These are phyloP conservation scores for Claviceps arundinis DNA, from an alignment of 2,329 filamentous ascomycete genomes.

Conservation along the genomic window DNA sequence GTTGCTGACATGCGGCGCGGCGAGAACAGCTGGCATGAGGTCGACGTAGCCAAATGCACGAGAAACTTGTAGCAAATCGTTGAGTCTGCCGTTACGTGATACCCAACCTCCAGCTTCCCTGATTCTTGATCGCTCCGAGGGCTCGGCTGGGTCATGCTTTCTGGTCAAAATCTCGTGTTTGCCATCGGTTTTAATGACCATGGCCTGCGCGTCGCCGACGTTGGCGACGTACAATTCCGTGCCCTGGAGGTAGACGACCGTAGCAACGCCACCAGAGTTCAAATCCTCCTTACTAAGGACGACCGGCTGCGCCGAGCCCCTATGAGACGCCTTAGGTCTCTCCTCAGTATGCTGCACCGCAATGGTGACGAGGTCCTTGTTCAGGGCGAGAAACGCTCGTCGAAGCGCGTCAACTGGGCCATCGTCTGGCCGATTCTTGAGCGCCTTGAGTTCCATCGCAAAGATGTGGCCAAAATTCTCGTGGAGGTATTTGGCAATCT, in stretches of 20 bases:
- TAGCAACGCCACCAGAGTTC: constrained; percentile 80
- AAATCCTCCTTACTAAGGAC: constrained; percentile 81
- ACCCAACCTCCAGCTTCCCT: constrained; percentile 92
- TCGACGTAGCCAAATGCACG: constrained; percentile 91
- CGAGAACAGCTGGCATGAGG: constrained; percentile 83
- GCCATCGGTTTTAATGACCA: constrained; percentile 83
- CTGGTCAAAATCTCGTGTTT: constrained; percentile 70
- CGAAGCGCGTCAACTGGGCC: constrained; percentile 72
- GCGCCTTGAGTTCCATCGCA: constrained; percentile 61
- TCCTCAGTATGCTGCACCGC: constrained; percentile 73
- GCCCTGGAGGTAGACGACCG: constrained; percentile 76
- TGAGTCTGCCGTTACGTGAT: constrained; percentile 83
- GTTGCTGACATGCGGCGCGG: constrained; percentile 71
- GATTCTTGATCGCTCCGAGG: constrained; percentile 72
- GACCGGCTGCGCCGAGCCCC: constrained; percentile 58
- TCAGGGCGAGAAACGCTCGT: constrained; percentile 74
- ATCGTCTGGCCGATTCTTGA: constrained; percentile 56
- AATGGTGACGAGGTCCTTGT: constrained; percentile 84
- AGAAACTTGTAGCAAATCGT: constrained; percentile 82
- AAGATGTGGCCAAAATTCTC: constrained; percentile 89
- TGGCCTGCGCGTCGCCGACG: constrained; percentile 89
- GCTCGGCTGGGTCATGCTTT: constrained; percentile 87
- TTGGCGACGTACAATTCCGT: constrained; percentile 92
- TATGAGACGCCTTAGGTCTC: constrained; percentile 50
- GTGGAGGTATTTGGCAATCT: constrained; percentile 91